A percentile compares a stretch with the other conserved stretches of the same genome.
These are phyloP conservation scores for Bruguiera sexangula DNA, from an alignment of 345 rosid genomes.

Conservation along the genomic window DNA sequence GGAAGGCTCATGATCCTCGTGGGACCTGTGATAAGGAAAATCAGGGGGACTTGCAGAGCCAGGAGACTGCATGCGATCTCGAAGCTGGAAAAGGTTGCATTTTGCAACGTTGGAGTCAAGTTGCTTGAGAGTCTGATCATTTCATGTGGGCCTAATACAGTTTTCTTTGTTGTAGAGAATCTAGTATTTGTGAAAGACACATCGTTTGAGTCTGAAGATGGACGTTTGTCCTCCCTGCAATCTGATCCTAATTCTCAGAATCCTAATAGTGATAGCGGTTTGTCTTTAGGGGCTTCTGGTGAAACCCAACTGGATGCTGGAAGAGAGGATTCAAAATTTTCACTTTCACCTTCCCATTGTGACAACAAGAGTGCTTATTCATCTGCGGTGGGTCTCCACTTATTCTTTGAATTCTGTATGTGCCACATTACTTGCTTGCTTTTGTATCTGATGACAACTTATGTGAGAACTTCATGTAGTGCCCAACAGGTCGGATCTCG, in stretches of 20 bases:
- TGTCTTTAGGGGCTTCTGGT: constrained; percentile 48
- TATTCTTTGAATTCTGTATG: constrained; percentile 6
- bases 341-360: constrained; percentile 52
- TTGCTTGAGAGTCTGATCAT: background rate
- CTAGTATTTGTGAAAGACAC: constrained; percentile 64
- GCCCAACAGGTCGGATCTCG: constrained; percentile 97
- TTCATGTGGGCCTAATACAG: background rate
- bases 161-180: constrained; percentile 9
- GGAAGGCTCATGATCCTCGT: constrained; percentile 54
- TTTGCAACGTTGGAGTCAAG: constrained; percentile 2
- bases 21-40: constrained; percentile 35
- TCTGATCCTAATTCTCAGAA: constrained; percentile 51
- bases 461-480: constrained; percentile 45
- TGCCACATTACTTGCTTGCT: constrained; percentile 2
- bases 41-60: constrained; percentile 35
- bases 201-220: constrained; percentile 56
- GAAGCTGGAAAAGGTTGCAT: constrained; percentile 63
- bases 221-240: constrained; percentile 35
- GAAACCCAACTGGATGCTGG: constrained; percentile 47
- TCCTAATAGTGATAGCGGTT: constrained; percentile 52
- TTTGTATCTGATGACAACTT: constrained; percentile 10
- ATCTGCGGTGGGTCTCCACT: constrained; percentile 58
- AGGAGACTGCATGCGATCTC: constrained; percentile 43
- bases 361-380: constrained; percentile 71
- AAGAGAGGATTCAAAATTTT: constrained; percentile 52